phyloP scores from a whole-genome alignment of 192 early-diverging fungal genomes.

The Gamsiella multidivaricata region DNA sequence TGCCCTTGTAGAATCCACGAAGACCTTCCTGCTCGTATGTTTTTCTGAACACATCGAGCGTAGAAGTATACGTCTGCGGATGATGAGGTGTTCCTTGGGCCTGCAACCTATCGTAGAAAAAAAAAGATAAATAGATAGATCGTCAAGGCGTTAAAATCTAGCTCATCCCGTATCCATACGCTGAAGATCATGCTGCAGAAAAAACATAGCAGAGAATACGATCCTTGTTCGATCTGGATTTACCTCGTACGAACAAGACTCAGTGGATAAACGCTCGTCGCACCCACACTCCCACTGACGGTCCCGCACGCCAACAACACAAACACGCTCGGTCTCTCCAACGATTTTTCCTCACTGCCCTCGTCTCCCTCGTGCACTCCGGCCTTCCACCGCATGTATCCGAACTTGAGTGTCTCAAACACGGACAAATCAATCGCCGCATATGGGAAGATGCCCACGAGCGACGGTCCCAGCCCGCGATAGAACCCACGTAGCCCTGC shows the following conservation, averaged over 20 bases:
- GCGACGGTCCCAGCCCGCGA: conserved; percentile 66
- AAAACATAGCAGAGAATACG: not conserved
- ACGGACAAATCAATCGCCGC: conserved; percentile 78
- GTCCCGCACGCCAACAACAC: conserved; percentile 73
- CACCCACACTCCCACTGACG: conserved; percentile 73
- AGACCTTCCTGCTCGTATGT: conserved; percentile 72
- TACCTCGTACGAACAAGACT: conserved; percentile 79
- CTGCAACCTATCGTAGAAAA: conserved; percentile 66
- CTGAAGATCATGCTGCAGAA: too few species aligned
- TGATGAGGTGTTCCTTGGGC: conserved; percentile 83
- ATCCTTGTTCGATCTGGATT: not conserved
- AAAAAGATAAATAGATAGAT: not conserved
- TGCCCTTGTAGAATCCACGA: conserved; percentile 79
- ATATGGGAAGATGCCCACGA: conserved; percentile 83
- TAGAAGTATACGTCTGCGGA: conserved; percentile 72
- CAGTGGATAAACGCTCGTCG: conserved; percentile 79
- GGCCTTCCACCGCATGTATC: conserved; percentile 62
- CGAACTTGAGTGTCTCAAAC: conserved; percentile 77
- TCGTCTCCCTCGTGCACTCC: conserved; percentile 45
- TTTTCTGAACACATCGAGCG: conserved; percentile 70
- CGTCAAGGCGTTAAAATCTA: too few species aligned
- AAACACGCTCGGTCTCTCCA: conserved; percentile 58
- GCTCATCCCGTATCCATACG: too few species aligned
- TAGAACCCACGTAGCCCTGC: conserved; percentile 74
- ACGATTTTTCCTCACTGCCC: conserved; percentile 36